A percentile compares a stretch with the other conserved stretches of the same genome.
These are phyloP conservation scores for Fusarium sp. DNA, from an alignment of 2,329 filamentous ascomycete genomes.

Conservation along the genomic window DNA sequence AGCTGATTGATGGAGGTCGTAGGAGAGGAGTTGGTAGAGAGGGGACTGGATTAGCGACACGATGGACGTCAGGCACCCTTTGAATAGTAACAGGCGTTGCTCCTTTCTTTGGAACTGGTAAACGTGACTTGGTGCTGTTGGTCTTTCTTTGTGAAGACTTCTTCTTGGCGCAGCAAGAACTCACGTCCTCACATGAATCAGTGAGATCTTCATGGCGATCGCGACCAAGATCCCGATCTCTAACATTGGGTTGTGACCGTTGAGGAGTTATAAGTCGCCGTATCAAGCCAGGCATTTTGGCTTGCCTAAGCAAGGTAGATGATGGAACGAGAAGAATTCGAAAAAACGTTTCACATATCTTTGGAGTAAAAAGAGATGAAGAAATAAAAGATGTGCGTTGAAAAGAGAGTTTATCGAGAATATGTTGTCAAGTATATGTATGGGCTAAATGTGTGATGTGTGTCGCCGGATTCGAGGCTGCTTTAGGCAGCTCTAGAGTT, in stretches of 20 bases:
- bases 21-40: conserved; percentile 55
- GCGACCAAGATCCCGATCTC: conserved; percentile 16
- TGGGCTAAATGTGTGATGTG: conserved; percentile 16
- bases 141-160: conserved; percentile 34
- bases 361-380: conserved; percentile 10
- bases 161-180: conserved; percentile 36
- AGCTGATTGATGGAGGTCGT: conserved; percentile 58
- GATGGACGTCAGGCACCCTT: conserved; percentile 56
- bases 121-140: conserved; percentile 41
- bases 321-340: conserved; percentile 23
- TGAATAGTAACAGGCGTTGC: conserved; percentile 50
- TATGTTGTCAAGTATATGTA: conserved; percentile 31
- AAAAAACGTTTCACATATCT: conserved; percentile 41
- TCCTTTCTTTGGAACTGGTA: conserved; percentile 40
- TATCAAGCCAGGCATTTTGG: conserved; percentile 46
- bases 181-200: conserved; percentile 41
- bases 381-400: conserved; percentile 10
- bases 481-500: conserved; percentile 36
- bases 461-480: conserved; percentile 36
- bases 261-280: conserved; percentile 45
- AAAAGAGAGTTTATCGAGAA: conserved; percentile 38
- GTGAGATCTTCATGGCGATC: conserved; percentile 31
- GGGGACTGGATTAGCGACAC: conserved; percentile 55
- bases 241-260: conserved; percentile 22
- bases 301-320: conserved; percentile 32